Evolutionary conservation across 164 flowering plant genomes (phyloP), one percentile per base, ranked within the genome.

Genomic region (Stephania japonica): DNA sequence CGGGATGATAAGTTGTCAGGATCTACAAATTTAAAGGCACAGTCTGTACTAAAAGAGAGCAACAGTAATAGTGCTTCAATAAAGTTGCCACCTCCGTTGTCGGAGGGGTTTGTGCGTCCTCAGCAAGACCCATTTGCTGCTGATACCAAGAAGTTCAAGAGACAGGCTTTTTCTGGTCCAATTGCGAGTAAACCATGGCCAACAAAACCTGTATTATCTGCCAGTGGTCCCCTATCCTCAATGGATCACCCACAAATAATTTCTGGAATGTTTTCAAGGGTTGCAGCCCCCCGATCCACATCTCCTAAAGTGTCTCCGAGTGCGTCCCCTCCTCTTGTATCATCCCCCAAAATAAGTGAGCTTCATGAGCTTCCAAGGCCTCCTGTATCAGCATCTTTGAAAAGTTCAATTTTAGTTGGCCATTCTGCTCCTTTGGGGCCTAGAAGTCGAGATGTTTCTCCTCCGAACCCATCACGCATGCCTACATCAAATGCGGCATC

Each of bases 291-390:
- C 61, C 79, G 84, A 26, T 72, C 80, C 27, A 74, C 84, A 25
- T 79, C 92, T 65, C 93, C 93, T 25, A 87, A 78, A 82, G 77
- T 80, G 19, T 91, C 97, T 65, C 88, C 89, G 50, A 77, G 69
- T 78, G 78, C 83, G 53, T 87, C 93, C 10, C 93, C 94, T 38
- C 81, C 86, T 70, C 81, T 81, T 70, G 66, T 72, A n/a, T 87
- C 92, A 25, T 82, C 97, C 38, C 97, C 95, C 10, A 92, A 83
- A 80, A 92, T 94, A 76, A 90, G 87, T 79, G 97, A 94, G 77
- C 97, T 92, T 77, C 98, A 94, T 75, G 97, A 94, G 81, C 98
- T 94, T 77, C 98, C 98, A 6, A 82, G 93, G 75, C 98, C 98
- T 0, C 98, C 98, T 24, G 72, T 64, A 71, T 73, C 68, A 25